These are phyloP conservation scores for Curvularia lunata DNA, from an alignment of 2,329 filamentous ascomycete genomes.

Conservation along the genomic window DNA sequence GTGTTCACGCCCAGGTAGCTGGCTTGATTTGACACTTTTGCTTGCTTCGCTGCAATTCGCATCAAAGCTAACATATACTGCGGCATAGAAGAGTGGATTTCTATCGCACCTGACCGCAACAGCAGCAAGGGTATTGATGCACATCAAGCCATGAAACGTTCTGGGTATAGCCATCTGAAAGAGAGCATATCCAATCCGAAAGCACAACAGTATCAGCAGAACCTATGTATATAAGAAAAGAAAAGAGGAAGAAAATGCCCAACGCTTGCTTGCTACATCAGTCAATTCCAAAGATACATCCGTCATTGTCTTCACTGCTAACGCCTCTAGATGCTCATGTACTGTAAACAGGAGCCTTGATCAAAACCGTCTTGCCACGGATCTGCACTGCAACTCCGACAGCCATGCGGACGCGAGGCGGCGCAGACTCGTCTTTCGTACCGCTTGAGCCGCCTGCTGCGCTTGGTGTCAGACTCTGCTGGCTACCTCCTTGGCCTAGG, in stretches of 20 bases:
- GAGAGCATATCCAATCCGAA: slow-evolving; percentile 19
- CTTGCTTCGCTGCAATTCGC: not conserved
- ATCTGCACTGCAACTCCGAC: slow-evolving; percentile 57
- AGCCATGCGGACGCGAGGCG: slow-evolving; percentile 56
- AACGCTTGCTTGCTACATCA: slow-evolving; percentile 24
- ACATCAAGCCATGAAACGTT: slow-evolving; percentile 21
- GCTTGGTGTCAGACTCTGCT: slow-evolving; percentile 43
- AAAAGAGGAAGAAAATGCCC: slow-evolving; percentile 17
- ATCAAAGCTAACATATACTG: not conserved
- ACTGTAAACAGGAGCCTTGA: slow-evolving; percentile 57
- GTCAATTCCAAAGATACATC: slow-evolving; percentile 21
- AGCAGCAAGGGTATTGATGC: slow-evolving; percentile 47
- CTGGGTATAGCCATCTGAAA: slow-evolving; percentile 27
- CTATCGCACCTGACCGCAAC: slow-evolving; percentile 28
- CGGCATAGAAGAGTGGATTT: slow-evolving; percentile 4
- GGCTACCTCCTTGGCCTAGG: slow-evolving; percentile 47
- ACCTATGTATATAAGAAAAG: slow-evolving; percentile 17
- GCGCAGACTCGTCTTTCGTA: slow-evolving; percentile 49
- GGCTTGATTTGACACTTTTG: not conserved
- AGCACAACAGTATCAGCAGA: slow-evolving; percentile 10
- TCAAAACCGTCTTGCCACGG: slow-evolving; percentile 56
- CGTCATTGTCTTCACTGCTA: slow-evolving; percentile 4
- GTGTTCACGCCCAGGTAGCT: not conserved
- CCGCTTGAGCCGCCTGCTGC: slow-evolving; percentile 51
- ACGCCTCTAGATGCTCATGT: slow-evolving; percentile 26